Base-by-base conservation (phyloP, 768 basidiomycete genomes). In the Scleroderma bovista region DNA sequence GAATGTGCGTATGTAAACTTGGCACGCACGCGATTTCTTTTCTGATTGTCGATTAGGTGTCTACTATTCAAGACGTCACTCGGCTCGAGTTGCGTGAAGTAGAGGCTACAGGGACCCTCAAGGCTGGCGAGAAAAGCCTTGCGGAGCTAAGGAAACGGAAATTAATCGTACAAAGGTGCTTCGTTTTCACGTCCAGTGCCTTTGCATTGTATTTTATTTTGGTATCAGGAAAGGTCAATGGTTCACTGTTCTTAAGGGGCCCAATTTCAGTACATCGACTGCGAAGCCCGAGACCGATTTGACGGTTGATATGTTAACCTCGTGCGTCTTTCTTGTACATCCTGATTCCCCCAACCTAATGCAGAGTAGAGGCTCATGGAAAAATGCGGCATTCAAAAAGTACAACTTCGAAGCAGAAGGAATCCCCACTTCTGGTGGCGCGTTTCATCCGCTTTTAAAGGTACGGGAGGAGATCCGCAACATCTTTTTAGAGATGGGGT, bases 401-500 rank as follows among this genome's bases (percentile, higher is more conserved):
- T 99, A 98, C 72, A 99, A 99, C 71, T 98, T 98, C 59, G 93
- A 95, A 58, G 94, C 96, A 0, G 93, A 93, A 55, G 96, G 96
- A 46, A 80, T 85, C 24, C 89, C 87, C 9, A 85, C 93, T 3
- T 80, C 80, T 34, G 93, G 93, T 26, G 96, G 96, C 36, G 93
- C 94, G 13, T 74, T 98, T 26, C 96, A 98, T 68, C 96, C 96
- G 15, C 76, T 99, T 31, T 80, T 99, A 51, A 98, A 98, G 74
- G 96, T 99, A 22, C 79, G 96, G 49, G 96, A 98, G 70, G 96
- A 99, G 68, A 91, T 99, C 63, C 80, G 94, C 46, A 88, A 88
- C 66, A 97, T 98, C 62, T 99, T 99, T 78, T 78, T 99, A 58
- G 96, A 99, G 68, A 98, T 98, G 94, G 96, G 96, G 95, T 97